phyloP scores from a whole-genome alignment of 257 asterid species.

The Marsdenia floribunda region DNA sequence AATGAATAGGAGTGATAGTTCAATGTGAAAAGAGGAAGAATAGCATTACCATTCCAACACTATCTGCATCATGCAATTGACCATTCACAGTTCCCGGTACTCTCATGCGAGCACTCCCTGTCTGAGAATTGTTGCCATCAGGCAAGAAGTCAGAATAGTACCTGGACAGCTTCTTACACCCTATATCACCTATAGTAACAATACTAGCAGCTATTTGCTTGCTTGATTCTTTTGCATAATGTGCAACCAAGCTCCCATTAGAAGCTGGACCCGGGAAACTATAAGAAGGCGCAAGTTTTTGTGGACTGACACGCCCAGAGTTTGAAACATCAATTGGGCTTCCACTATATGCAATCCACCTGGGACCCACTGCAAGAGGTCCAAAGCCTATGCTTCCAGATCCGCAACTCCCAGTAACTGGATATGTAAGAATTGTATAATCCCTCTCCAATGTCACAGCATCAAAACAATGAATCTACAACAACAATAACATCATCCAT shows the following conservation, averaged over 20 bases:
- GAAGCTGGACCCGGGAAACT: constrained; percentile 53
- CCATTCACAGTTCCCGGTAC: constrained; percentile 51
- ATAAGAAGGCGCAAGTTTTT: constrained; percentile 55
- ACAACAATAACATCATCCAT: constrained; percentile 10
- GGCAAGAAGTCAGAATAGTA: constrained; percentile 74
- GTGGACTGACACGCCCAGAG: constrained; percentile 73
- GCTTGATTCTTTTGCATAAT: constrained; percentile 94
- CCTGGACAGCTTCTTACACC: constrained; percentile 73
- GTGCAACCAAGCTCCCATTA: constrained; percentile 86
- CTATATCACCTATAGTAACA: constrained; percentile 82
- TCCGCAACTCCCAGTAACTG: constrained; percentile 55
- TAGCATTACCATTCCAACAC: constrained; percentile 74
- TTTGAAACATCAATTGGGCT: constrained; percentile 55
- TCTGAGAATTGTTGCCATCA: constrained; percentile 52
- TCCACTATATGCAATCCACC: constrained; percentile 98
- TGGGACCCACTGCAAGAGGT: constrained; percentile 89
- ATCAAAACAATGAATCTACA: constrained; percentile 76
- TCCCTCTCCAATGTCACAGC: constrained; percentile 73
- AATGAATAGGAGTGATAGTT: not conserved
- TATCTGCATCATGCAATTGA: constrained; percentile 48
- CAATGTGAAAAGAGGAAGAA: not conserved
- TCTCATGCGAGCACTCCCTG: constrained; percentile 42
- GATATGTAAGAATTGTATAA: constrained; percentile 72
- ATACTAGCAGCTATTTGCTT: constrained; percentile 92
- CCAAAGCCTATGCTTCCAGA: constrained; percentile 65